Percentiles rank a stretch among this genome's conserved stretches.
Conservation (phyloP, 805 yeast species). For the Candida gorgasii region DNA sequence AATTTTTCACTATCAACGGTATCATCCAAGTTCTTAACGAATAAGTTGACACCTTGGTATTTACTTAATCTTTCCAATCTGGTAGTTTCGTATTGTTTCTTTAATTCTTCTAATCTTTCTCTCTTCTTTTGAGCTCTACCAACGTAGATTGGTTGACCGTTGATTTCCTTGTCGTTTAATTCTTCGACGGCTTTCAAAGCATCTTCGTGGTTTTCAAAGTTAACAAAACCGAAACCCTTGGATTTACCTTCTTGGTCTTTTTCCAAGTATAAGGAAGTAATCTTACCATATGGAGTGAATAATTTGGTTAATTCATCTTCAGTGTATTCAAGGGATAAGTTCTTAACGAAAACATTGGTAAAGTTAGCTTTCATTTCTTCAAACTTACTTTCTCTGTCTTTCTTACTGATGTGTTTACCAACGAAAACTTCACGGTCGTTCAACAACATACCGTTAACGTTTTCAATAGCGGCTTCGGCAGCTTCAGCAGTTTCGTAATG, state of each 20-base stretch:
- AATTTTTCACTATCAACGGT: conserved; percentile 87
- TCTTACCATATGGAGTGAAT: conserved; percentile 71
- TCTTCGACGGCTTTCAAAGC: conserved; percentile 92
- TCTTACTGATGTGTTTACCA: conserved; percentile 88
- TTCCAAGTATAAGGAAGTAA: conserved; percentile 82
- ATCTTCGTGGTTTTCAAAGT: conserved; percentile 82
- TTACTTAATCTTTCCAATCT: conserved; percentile 89
- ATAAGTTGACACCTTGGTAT: conserved; percentile 97
- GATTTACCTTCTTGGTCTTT: conserved; percentile 84
- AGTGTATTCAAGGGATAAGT: conserved; percentile 70
- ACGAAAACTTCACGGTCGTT: conserved; percentile 95
- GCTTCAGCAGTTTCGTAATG: conserved; percentile 93
- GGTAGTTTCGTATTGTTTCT: conserved; percentile 89
- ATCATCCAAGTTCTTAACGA: conserved; percentile 95
- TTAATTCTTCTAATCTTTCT: conserved; percentile 95
- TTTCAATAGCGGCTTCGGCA: conserved; percentile 92
- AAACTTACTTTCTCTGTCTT: conserved; percentile 91
- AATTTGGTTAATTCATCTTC: conserved; percentile 71
- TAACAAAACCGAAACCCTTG: conserved; percentile 94
- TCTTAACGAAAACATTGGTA: conserved; percentile 95
- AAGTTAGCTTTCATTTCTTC: conserved; percentile 88
- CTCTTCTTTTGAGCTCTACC: conserved; percentile 99
- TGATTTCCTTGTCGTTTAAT: conserved; percentile 82
- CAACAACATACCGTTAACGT: conserved; percentile 96
- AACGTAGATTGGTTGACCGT: conserved; percentile 85